Evolutionary conservation across 192 early-diverging fungal species (phyloP).

Genomic region (Diversispora epigaea): DNA sequence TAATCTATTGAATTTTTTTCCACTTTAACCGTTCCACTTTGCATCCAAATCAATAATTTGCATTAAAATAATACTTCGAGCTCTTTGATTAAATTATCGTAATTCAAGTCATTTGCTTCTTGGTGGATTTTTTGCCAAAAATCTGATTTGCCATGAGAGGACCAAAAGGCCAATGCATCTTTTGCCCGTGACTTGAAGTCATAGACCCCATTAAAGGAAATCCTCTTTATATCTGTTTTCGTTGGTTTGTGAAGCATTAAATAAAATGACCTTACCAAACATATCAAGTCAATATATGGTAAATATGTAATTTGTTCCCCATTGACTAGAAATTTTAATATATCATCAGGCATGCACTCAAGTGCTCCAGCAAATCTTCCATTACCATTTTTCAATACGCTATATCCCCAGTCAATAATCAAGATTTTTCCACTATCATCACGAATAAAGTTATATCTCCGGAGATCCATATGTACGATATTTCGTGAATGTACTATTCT

Average conservation of each 20-base stretch:
- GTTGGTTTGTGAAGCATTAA: slow-evolving; percentile 23
- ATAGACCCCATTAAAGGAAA: not conserved
- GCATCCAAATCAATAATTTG: too few relatives aligned
- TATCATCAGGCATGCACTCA: slow-evolving; percentile 6
- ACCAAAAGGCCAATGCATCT: slow-evolving; percentile 4
- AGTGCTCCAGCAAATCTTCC: slow-evolving; percentile 17
- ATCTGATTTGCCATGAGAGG: not conserved
- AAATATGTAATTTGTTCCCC: slow-evolving; percentile 9
- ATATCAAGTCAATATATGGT: slow-evolving; percentile 25
- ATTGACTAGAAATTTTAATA: slow-evolving; percentile 2
- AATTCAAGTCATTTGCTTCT: not conserved
- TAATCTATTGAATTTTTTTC: too few relatives aligned
- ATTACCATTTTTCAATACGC: not conserved
- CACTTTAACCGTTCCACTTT: too few relatives aligned
- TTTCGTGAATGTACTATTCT: not conserved
- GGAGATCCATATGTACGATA: slow-evolving; percentile 15
- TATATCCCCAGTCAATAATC: slow-evolving; percentile 30
- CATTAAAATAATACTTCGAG: not conserved
- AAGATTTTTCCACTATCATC: slow-evolving; percentile 3
- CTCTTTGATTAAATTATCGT: slow-evolving; percentile 19
- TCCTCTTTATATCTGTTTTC: slow-evolving; percentile 5
- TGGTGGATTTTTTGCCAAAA: slow-evolving; percentile 18
- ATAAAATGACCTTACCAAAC: slow-evolving; percentile 14
- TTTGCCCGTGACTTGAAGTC: not conserved
- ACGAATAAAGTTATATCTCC: slow-evolving; percentile 14